These are phyloP conservation scores for Phytopythium cucurbitacearum DNA, from an alignment of 352 stramenopile genomes.

Conservation along the genomic window DNA sequence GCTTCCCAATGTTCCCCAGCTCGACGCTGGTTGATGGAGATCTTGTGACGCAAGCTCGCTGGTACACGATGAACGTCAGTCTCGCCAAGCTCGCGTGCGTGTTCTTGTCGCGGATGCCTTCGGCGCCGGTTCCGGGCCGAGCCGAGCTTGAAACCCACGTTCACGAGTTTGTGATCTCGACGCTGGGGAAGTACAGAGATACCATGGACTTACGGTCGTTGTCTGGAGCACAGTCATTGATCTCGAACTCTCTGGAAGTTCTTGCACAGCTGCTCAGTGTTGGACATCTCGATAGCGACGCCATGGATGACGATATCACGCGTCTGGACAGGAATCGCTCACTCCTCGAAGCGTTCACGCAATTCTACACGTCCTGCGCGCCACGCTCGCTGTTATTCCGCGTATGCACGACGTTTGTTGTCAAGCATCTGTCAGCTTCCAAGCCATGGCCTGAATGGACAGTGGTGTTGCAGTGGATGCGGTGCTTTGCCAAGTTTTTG, in stretches of 20 bases:
- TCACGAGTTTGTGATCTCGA: conserved; percentile 45
- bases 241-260: conserved; percentile 56
- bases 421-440: conserved; percentile 49
- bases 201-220: conserved; percentile 53
- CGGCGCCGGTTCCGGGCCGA: conserved; percentile 2
- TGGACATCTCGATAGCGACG: neutral
- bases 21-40: conserved; percentile 5
- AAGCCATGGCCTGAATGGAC: conserved; percentile 48
- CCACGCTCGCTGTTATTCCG: conserved; percentile 70
- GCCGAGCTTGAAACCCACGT: conserved; percentile 37
- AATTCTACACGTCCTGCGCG: conserved; percentile 63
- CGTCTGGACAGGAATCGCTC: conserved; percentile 14
- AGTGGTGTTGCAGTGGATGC: conserved; percentile 66
- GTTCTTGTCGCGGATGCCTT: conserved; percentile 24
- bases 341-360: conserved; percentile 54
- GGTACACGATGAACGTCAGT: conserved; percentile 70
- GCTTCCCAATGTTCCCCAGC: conserved; percentile 60
- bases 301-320: neutral
- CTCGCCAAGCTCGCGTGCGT: conserved; percentile 66
- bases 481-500: conserved; percentile 59
- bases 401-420: conserved; percentile 65
- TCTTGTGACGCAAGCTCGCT: conserved; percentile 15
- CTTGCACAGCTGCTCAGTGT: conserved; percentile 40
- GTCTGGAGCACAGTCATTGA: conserved; percentile 54
- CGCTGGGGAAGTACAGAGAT: conserved; percentile 59